Conservation (phyloP, 495 filamentous ascomycete genomes). For the Hypoxylon fragiforme region DNA sequence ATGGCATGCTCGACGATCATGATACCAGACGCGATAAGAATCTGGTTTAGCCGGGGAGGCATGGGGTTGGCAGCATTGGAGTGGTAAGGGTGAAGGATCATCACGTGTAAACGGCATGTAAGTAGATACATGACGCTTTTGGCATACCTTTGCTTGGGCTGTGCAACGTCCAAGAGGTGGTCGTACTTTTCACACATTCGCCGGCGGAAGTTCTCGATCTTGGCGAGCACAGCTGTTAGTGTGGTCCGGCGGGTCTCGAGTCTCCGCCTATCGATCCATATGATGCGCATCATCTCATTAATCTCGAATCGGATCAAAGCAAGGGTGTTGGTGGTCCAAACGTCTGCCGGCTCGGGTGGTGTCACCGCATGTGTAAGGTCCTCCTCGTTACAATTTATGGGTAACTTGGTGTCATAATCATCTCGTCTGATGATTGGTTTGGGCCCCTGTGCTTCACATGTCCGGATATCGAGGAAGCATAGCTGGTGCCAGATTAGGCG, state of each 20-base stretch:
- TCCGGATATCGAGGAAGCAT: conserved; percentile 73
- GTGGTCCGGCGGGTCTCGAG: conserved; percentile 64
- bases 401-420: conserved; percentile 71
- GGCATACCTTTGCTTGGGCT: conserved; percentile 62
- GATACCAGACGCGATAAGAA: conserved; percentile 57
- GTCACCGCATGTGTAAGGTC: conserved; percentile 50
- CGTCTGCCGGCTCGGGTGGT: conserved; percentile 47
- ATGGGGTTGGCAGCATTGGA: conserved; percentile 57
- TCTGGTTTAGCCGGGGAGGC: conserved; percentile 46
- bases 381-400: conserved; percentile 67
- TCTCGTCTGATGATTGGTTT: conserved; percentile 65
- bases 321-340: conserved; percentile 70
- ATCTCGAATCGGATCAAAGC: conserved; percentile 69
- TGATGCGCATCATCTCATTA: conserved; percentile 69
- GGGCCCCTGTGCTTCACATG: conserved; percentile 76
- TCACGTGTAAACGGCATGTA: conserved; percentile 63
- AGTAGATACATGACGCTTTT: conserved; percentile 63
- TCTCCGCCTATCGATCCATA: conserved; percentile 64
- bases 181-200: conserved; percentile 63
- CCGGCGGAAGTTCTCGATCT: conserved; percentile 63
- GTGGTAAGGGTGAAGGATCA: conserved; percentile 67
- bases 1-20: conserved; percentile 63
- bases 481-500: conserved; percentile 78
- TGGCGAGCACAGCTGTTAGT: conserved; percentile 57
- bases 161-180: conserved; percentile 56